Evolutionary conservation across 2,329 filamentous ascomycete species (phyloP), one percentile per base, ranked within the genome.

Genomic region (Ophiostoma piceae): DNA sequence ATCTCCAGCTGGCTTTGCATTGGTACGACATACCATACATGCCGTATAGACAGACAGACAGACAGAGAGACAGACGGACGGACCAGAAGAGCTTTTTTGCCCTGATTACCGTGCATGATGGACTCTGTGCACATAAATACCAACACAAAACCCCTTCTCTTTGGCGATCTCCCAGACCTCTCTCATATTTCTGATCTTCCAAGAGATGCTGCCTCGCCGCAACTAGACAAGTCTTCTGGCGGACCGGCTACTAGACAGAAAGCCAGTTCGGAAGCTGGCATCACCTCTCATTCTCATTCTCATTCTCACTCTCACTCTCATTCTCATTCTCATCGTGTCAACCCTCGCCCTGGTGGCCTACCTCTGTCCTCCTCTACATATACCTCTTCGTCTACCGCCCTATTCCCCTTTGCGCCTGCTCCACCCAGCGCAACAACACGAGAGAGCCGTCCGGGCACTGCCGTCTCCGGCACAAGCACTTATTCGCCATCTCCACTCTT

Each of bases 401-500:
- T 37, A 1, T 64, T 37, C 11, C 32, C 60, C 32, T 37, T 64
- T 64, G 60, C 57, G 29, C 22, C 43, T 39, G 65, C 7, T 14
- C 41, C 67, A 29, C 12, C 19, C 14, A 4, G 29, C 65, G 9
- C 39, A 3, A 26, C 70, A 35, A 26, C 5, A 22, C 39, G n/a
- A 22, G 62, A 37, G 26, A 39, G 26, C 16, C 37, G 9, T 39
- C 47, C 22, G 19, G 16, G 39, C 54, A 35, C 35, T 43, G 39
- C 39, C 43, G 35, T 26, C 7, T 66, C 47, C 22, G 35, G 29
- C 54, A 69, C 54, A 29, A 47, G 51, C 54, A 60, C 41, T 11
- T 14, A 80, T 83, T 74, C 82, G 67, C 82, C 85, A 71, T 81
- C 82, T 57, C 81, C 81, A 14, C 78, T 84, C 66, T 83, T 82